A percentile compares a stretch with the other conserved stretches of the same genome.
Evolutionary conservation across 805 yeast species (phyloP).

Genomic region (Pichia insulana): DNA sequence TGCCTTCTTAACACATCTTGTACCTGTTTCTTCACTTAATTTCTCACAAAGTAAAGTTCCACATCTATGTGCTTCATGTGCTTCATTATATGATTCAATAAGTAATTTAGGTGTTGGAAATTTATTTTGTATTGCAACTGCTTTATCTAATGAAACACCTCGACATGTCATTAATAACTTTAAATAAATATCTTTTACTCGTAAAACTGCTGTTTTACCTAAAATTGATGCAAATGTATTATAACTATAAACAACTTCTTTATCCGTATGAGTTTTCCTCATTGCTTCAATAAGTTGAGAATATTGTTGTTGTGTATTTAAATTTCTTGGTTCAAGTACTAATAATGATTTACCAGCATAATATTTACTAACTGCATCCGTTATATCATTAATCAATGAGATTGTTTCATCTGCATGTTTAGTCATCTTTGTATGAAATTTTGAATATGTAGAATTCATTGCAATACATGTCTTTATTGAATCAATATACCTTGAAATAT

Average conservation of each 20-base stretch:
- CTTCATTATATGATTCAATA: constrained; percentile 36
- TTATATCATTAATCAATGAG: constrained; percentile 43
- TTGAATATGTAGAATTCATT: constrained; percentile 53
- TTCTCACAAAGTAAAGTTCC: constrained; percentile 7
- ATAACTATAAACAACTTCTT: constrained; percentile 39
- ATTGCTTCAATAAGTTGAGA: constrained; percentile 33
- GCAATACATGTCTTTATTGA: constrained; percentile 73
- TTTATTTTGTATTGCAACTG: constrained; percentile 59
- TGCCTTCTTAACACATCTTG: constrained; percentile 1
- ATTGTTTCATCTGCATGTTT: constrained; percentile 69
- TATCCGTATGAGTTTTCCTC: constrained; percentile 20
- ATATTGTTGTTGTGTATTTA: constrained; percentile 46
- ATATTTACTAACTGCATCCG: constrained; percentile 33
- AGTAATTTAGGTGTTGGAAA: constrained; percentile 64
- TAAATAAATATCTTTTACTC: constrained; percentile 69
- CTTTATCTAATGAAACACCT: constrained; percentile 83
- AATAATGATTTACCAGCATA: constrained; percentile 34
- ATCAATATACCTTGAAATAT: constrained; percentile 41
- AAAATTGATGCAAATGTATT: constrained; percentile 57
- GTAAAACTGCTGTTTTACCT: constrained; percentile 59
- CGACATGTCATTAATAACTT: constrained; percentile 68
- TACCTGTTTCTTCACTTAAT: constrained; percentile 3
- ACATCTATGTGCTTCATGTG: constrained; percentile 1
- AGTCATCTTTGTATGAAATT: constrained; percentile 62
- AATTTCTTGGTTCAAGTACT: constrained; percentile 43